Evolutionary conservation across 352 stramenopile species (phyloP), one percentile per base, ranked within the genome.

Genomic region (Thraustochytrium striatum): DNA sequence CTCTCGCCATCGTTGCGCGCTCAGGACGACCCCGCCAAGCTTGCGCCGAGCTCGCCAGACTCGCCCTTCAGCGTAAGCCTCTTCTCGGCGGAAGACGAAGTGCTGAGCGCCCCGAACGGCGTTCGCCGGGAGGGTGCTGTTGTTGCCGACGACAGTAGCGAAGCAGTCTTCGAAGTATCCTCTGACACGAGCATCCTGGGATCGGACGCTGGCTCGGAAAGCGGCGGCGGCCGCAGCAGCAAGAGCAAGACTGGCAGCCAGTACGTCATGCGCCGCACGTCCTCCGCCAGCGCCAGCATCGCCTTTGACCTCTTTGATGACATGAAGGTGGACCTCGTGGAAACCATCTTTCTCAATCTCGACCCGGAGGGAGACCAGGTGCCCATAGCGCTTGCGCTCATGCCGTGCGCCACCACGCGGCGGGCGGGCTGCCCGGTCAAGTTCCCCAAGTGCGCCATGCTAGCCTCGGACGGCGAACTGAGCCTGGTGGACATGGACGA

Each of bases 401-500:
- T 75, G 65, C 65, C 65, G 9, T 75, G 65, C 39, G 65, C 32
- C 11, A 43, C 65, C 5, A 80, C 70, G 28, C 33, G 55, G 3
- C 32, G 58, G 7, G 21, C 70, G 7, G 70, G 70, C 8, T n/a
- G 32, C 7, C 41, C 55, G 21, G 57, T 80, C 30, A 80, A 75
- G 68, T 70, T 75, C n/a, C 70, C 70, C 58, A 80, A 80, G 47
- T 70, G 53, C 33, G 33, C 50, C 8, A 57, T 80, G 25, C 39
- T 80, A 8, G 57, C 7, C 13, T 65, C 28, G 21, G n/a, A 28
- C 0, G 70, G 70, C 19, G 47, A 70, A 25, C 57, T 80, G n/a
- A 79, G 57, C 28, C 33, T 81, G 11, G 70, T 80, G 21, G 70
- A 80, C 41, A 80, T 38, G 33, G 70, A 80, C 30, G 65, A 75